Evolutionary conservation across 202 grass and related monocot species (phyloP).

Genomic region (Sporobolus alterniflorus): DNA sequence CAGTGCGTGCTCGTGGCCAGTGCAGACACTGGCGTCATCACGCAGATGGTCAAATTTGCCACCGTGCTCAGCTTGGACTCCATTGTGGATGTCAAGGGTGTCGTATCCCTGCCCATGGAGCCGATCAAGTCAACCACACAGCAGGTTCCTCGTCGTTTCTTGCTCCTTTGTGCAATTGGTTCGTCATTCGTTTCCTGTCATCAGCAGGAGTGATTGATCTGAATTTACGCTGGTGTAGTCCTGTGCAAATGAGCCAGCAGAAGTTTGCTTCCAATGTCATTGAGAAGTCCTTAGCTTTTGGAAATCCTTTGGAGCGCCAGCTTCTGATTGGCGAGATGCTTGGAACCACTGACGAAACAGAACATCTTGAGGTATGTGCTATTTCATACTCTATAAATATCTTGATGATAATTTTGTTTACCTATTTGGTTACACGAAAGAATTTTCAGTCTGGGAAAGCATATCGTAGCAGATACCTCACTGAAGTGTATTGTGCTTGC

Average conservation of each 20-base stretch:
- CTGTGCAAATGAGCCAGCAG: constrained; percentile 98
- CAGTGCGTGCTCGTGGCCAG: constrained; percentile 46
- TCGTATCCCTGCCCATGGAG: constrained; percentile 54
- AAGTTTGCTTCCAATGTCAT: constrained; percentile 99
- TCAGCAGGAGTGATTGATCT: too few relatives aligned
- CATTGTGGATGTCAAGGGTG: constrained; percentile 53
- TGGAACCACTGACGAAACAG: constrained; percentile 82
- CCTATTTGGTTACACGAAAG: background rate
- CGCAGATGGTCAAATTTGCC: constrained; percentile 47
- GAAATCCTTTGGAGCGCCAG: constrained; percentile 75
- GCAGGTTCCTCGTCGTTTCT: constrained; percentile 34
- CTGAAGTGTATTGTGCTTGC: constrained; percentile 30
- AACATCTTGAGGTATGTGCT: constrained; percentile 86
- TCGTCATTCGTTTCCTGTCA: too few relatives aligned
- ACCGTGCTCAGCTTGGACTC: constrained; percentile 71
- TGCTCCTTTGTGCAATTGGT: too few relatives aligned
- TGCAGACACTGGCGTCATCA: constrained; percentile 38
- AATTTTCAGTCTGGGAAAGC: background rate
- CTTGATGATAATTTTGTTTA: background rate
- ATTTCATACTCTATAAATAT: background rate
- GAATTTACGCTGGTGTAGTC: too few relatives aligned
- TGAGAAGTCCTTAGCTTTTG: constrained; percentile 94
- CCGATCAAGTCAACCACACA: constrained; percentile 58
- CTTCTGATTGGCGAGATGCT: constrained; percentile 90
- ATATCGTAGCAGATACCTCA: background rate